phyloP scores from a whole-genome alignment of 352 stramenopile species.

The Globisporangium lucens region DNA sequence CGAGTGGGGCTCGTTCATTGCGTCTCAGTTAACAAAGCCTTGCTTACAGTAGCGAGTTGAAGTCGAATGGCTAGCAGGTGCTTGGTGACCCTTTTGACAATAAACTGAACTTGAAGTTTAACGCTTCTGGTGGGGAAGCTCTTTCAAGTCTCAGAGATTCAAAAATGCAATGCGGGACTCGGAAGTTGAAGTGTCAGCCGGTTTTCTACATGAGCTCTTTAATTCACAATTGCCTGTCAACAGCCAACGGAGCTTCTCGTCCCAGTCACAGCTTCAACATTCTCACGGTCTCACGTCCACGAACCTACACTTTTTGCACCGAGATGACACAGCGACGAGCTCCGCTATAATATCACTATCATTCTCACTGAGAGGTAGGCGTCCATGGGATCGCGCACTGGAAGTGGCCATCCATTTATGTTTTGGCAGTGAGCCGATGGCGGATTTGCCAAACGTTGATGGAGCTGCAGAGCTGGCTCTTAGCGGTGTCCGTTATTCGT shows the following conservation, averaged over 20 bases:
- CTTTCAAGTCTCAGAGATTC: neutral
- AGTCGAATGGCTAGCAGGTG: neutral
- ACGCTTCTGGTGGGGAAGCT: neutral
- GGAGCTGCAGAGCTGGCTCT: neutral
- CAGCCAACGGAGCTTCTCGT: neutral
- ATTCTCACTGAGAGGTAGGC: neutral
- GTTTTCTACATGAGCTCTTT: neutral
- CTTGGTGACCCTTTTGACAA: neutral
- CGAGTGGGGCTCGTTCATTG: neutral
- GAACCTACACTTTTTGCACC: neutral
- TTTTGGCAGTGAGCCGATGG: neutral
- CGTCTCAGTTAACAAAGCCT: neutral
- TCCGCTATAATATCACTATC: neutral
- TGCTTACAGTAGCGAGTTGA: neutral
- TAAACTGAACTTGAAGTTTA: neutral
- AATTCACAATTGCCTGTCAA: neutral
- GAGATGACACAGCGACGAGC: neutral
- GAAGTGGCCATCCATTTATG: neutral
- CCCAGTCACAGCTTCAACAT: slow-evolving; percentile 1
- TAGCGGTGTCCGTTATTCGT: neutral
- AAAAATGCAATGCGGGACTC: neutral
- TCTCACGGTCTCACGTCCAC: neutral
- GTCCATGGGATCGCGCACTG: neutral
- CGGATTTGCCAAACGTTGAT: neutral
- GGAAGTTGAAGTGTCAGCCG: neutral